phyloP scores from a whole-genome alignment of 2,329 filamentous ascomycete genomes.

The Lasiodiplodia gonubiensis region DNA sequence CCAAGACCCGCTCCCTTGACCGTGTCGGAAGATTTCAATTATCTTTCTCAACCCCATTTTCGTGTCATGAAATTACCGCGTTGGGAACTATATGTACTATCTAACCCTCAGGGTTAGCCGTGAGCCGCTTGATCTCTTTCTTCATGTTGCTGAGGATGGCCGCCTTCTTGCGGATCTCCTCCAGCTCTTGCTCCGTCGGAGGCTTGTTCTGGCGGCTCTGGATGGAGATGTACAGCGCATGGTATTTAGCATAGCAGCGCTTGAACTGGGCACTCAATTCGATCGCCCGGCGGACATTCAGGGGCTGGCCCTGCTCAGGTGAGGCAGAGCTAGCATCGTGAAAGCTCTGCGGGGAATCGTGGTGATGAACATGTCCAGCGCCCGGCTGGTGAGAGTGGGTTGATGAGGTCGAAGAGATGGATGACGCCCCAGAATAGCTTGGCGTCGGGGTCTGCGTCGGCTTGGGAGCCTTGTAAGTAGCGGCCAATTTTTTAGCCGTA shows the following conservation, averaged over 20 bases:
- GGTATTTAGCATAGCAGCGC: conserved; percentile 63
- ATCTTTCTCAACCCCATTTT: neutral
- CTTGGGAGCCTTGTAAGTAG: conserved; percentile 27
- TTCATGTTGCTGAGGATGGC: conserved; percentile 59
- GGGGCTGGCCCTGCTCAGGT: conserved; percentile 41
- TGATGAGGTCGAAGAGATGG: conserved; percentile 12
- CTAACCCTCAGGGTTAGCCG: neutral
- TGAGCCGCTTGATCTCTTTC: conserved; percentile 55
- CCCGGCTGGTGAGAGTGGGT: conserved; percentile 34
- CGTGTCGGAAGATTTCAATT: neutral
- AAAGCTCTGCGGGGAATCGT: conserved; percentile 28
- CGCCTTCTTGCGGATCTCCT: conserved; percentile 54
- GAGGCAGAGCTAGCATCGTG: conserved; percentile 43
- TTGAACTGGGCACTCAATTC: conserved; percentile 60
- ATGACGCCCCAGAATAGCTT: conserved; percentile 7
- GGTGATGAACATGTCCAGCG: conserved; percentile 40
- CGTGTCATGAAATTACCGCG: neutral
- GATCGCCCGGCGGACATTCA: conserved; percentile 46
- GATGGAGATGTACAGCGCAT: conserved; percentile 58
- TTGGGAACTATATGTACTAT: neutral
- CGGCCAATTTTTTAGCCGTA: conserved; percentile 32
- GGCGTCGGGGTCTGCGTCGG: conserved; percentile 27
- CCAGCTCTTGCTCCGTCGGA: conserved; percentile 57
- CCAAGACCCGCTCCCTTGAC: neutral
- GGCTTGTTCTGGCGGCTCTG: conserved; percentile 53